These are phyloP conservation scores for Phaeosphaeria sp. DNA, from an alignment of 2,329 filamentous ascomycete genomes.

Conservation along the genomic window DNA sequence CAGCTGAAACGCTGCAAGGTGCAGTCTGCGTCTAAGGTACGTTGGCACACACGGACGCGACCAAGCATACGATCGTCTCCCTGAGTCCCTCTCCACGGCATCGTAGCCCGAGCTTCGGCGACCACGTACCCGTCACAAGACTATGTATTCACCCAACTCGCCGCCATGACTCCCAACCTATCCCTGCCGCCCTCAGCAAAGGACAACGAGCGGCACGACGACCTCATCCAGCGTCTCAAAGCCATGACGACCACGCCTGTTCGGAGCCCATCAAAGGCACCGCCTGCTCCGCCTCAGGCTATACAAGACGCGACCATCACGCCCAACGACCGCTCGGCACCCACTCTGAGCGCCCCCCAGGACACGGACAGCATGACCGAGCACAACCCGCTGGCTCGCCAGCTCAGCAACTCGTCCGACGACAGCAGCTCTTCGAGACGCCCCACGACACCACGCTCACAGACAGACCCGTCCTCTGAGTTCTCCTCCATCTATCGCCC, in stretches of 20 bases:
- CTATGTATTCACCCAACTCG: conserved; percentile 37
- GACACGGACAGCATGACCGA: conserved; percentile 30
- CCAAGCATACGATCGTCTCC: conserved; percentile 20
- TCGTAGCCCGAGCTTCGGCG: conserved; percentile 1
- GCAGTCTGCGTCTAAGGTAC: conserved; percentile 35
- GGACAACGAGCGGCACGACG: conserved; percentile 19
- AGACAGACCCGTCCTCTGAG: conserved; percentile 47
- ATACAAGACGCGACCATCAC: conserved; percentile 2
- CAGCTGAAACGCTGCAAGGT: conserved; percentile 46
- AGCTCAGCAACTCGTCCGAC: conserved; percentile 32
- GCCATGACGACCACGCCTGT: conserved; percentile 22
- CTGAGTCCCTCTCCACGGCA: conserved; percentile 19
- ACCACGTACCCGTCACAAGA: conserved; percentile 22
- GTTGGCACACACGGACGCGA: conserved; percentile 26
- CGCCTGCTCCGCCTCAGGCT: conserved; percentile 5
- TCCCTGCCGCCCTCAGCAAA: conserved; percentile 21
- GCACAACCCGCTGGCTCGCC: conserved; percentile 25
- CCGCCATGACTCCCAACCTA: conserved; percentile 35
- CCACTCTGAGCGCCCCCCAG: conserved; percentile 2
- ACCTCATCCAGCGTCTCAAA: conserved; percentile 32
- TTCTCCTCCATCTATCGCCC: conserved; percentile 34
- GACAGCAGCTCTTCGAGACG: conserved; percentile 29
- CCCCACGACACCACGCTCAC: conserved; percentile 45
- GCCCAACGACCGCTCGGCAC: neutral
- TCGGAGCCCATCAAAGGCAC: conserved; percentile 11